Base-by-base conservation (phyloP, 192 early-diverging fungal species). In the Thoreauomyces humboldtii region DNA sequence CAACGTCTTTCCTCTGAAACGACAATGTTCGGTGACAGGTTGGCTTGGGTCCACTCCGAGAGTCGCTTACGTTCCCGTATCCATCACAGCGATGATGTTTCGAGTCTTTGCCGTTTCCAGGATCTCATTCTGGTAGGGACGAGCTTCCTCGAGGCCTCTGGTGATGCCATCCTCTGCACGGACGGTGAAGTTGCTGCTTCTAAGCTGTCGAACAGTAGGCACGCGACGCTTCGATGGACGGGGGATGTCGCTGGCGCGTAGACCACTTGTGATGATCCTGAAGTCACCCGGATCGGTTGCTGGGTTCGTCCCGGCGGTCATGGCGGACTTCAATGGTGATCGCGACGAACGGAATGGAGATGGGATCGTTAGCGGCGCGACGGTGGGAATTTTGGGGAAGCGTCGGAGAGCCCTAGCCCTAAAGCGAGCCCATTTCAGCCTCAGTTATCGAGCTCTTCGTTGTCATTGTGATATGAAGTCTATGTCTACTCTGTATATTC, bases 11-110 rank as follows among this genome's bases (percentile, higher is more conserved):
- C 41, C 57, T 22, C 38, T 41, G 38, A 41, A n/a, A 41, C n/a
- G n/a, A n/a, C n/a, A n/a, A n/a, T n/a, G n/a, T n/a, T n/a, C n/a
- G n/a, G n/a, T n/a, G n/a, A n/a, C n/a, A n/a, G n/a, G n/a, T n/a
- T n/a, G n/a, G n/a, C n/a, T n/a, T n/a, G n/a, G n/a, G n/a, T n/a
- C n/a, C n/a, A n/a, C n/a, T n/a, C n/a, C n/a, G n/a, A n/a, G n/a
- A n/a, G n/a, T n/a, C n/a, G n/a, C 38, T 41, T 41, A 41, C 38
- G 87, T 88, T 7, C 96, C 96, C 0, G 96, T 98, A 69, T 94
- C 90, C 57, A 98, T 74, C 5, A 98, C 88, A 0, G 90, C 89
- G 47, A 98, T 90, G 31, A 92, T 80, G 74, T 98, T 98, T 1
- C 75, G 71, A 5, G 65, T 53, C 43, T 85, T 75, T 0, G 93